phyloP scores from a whole-genome alignment of 2,329 filamentous ascomycete species.

The Atkinsonella hypoxylon region DNA sequence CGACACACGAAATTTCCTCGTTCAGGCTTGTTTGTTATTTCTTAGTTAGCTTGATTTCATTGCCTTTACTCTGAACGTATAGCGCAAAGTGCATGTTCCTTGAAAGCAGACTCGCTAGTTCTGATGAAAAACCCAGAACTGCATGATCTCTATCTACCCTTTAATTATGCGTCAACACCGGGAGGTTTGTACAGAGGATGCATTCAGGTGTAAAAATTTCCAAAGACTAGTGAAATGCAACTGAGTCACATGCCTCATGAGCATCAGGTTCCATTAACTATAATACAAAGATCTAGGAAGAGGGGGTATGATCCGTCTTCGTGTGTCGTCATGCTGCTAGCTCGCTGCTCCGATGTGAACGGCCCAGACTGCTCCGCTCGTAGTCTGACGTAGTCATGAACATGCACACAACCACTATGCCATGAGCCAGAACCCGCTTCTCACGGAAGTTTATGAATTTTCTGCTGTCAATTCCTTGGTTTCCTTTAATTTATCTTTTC shows the following conservation, averaged over 20 bases:
- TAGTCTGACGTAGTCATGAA: neutral
- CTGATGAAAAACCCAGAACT: neutral
- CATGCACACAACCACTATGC: neutral
- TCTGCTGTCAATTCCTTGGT: too few relatives aligned
- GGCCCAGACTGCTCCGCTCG: neutral
- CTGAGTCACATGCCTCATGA: slow-evolving; percentile 1
- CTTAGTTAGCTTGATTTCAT: slow-evolving; percentile 28
- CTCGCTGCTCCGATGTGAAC: neutral
- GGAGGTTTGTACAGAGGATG: neutral
- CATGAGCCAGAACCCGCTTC: neutral
- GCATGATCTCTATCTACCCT: neutral
- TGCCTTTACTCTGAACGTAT: slow-evolving; percentile 14
- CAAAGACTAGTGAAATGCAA: neutral
- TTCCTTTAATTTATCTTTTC: slow-evolving; percentile 30
- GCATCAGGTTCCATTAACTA: neutral
- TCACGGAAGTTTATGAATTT: neutral
- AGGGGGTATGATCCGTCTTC: neutral
- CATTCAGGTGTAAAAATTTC: neutral
- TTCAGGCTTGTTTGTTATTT: slow-evolving; percentile 23
- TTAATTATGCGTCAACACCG: too few relatives aligned
- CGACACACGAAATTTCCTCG: slow-evolving; percentile 16
- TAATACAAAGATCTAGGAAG: neutral
- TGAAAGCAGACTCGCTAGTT: neutral
- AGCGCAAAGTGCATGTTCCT: too few relatives aligned
- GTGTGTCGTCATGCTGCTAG: neutral